Percentiles rank a stretch among this genome's conserved stretches.
phyloP scores from a whole-genome alignment of 1,139 yeast species.

The Ashbya aceris region DNA sequence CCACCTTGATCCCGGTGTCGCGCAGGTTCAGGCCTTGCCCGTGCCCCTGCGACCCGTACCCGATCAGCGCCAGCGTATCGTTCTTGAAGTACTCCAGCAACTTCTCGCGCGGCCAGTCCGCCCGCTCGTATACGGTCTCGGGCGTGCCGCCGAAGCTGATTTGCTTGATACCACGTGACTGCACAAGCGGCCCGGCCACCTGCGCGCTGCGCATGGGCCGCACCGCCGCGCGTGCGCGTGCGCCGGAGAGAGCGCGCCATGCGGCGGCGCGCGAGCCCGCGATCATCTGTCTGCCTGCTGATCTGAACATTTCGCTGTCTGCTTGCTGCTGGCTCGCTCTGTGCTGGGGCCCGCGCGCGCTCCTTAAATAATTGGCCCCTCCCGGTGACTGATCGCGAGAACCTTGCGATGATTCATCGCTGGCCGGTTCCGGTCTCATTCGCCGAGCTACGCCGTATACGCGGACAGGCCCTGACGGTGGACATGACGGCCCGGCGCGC shows the following conservation, averaged over 20 bases:
- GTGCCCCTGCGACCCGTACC: conserved; percentile 99
- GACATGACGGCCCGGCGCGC: too few relatives aligned
- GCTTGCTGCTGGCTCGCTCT: too few relatives aligned
- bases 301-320: conserved; percentile 29
- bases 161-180: conserved; percentile 82
- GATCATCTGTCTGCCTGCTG: conserved; percentile 29
- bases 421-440: too few relatives aligned
- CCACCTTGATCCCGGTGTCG: conserved; percentile 96
- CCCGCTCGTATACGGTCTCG: conserved; percentile 95
- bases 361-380: too few relatives aligned
- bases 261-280: conserved; percentile 39
- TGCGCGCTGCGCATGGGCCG: conserved; percentile 38
- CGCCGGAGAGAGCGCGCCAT: neutral
- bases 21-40: conserved; percentile 99
- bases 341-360: too few relatives aligned
- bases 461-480: too few relatives aligned
- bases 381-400: too few relatives aligned
- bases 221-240: conserved; percentile 37
- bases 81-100: conserved; percentile 92
- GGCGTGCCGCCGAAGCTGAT: conserved; percentile 95
- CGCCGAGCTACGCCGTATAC: too few relatives aligned
- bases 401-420: too few relatives aligned
- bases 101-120: conserved; percentile 99
- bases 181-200: conserved; percentile 33
- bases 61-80: conserved; percentile 94